Conservation (phyloP, 768 basidiomycete species). For the Boletus vermiculosoides region DNA sequence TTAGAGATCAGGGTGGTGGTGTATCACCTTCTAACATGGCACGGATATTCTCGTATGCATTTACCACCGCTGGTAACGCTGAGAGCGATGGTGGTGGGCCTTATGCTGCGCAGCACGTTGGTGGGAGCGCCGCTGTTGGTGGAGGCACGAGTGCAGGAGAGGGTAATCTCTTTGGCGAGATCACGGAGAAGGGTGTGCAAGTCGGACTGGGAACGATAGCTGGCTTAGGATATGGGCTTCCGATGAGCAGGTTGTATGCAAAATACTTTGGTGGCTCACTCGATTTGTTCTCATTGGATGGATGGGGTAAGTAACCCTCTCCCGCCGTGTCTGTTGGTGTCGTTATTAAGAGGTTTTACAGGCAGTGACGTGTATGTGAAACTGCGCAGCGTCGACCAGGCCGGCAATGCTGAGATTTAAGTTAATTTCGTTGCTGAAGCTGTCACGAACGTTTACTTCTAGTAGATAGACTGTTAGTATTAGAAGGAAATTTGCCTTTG, state of each 20-base stretch:
- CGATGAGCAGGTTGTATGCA: constrained; percentile 75
- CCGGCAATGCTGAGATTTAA: constrained; percentile 50
- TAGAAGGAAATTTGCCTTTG: background rate
- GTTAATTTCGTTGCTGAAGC: background rate
- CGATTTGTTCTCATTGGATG: constrained; percentile 77
- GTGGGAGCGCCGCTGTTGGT: constrained; percentile 63
- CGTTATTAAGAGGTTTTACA: constrained; percentile 11
- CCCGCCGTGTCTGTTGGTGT: background rate
- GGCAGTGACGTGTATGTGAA: constrained; percentile 57
- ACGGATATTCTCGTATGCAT: constrained; percentile 87
- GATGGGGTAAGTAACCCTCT: constrained; percentile 60
- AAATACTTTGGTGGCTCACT: constrained; percentile 87
- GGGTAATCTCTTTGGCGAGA: constrained; percentile 69
- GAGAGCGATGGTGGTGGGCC: constrained; percentile 60
- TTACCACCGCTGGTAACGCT: constrained; percentile 72
- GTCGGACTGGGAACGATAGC: constrained; percentile 87
- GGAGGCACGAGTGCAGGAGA: constrained; percentile 41
- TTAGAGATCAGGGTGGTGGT: constrained; percentile 87
- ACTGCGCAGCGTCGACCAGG: constrained; percentile 50
- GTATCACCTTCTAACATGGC: constrained; percentile 71
- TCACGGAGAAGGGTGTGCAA: constrained; percentile 73
- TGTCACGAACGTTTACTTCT: background rate
- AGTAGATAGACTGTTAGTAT: background rate
- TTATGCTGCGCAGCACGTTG: constrained; percentile 76
- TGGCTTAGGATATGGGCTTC: constrained; percentile 83